Conservation (phyloP, 805 yeast genomes). For the Barnettozyma wickerhamii region DNA sequence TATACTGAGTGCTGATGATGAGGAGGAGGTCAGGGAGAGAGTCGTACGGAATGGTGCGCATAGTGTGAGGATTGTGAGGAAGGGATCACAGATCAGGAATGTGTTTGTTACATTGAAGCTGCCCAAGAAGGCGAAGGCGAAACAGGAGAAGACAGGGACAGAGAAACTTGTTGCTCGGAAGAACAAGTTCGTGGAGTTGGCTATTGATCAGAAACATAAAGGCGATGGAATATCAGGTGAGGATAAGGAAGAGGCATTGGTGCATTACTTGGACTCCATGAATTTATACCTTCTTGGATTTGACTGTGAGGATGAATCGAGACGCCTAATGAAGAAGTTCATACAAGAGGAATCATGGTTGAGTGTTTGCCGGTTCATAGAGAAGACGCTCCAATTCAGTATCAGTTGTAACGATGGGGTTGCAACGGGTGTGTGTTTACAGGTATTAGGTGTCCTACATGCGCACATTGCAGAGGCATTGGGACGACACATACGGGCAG, state of each 20-base stretch:
- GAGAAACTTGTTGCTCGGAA: slow-evolving; percentile 1
- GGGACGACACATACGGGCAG: slow-evolving; percentile 10
- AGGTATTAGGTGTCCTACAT: slow-evolving; percentile 15
- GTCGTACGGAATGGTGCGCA: neutral
- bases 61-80: neutral
- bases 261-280: slow-evolving; percentile 17
- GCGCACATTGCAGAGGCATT: slow-evolving; percentile 14
- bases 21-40: neutral
- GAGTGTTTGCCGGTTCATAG: slow-evolving; percentile 14
- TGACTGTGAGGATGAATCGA: slow-evolving; percentile 18
- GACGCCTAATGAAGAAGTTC: slow-evolving; percentile 11
- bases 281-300: slow-evolving; percentile 20
- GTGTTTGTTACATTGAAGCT: slow-evolving; percentile 11
- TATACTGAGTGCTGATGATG: no score
- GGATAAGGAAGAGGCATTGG: slow-evolving; percentile 5
- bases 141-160: neutral
- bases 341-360: slow-evolving; percentile 17
- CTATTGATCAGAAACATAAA: slow-evolving; percentile 15
- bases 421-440: slow-evolving; percentile 14
- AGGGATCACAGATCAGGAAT: neutral
- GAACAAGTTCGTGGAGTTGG: slow-evolving; percentile 2
- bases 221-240: slow-evolving; percentile 13
- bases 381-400: slow-evolving; percentile 9
- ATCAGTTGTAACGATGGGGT: slow-evolving; percentile 5
- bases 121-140: neutral